Percentiles rank a stretch among this genome's conserved stretches.
phyloP scores from a whole-genome alignment of 768 basidiomycete species.

The Rhizopogon sp. region DNA sequence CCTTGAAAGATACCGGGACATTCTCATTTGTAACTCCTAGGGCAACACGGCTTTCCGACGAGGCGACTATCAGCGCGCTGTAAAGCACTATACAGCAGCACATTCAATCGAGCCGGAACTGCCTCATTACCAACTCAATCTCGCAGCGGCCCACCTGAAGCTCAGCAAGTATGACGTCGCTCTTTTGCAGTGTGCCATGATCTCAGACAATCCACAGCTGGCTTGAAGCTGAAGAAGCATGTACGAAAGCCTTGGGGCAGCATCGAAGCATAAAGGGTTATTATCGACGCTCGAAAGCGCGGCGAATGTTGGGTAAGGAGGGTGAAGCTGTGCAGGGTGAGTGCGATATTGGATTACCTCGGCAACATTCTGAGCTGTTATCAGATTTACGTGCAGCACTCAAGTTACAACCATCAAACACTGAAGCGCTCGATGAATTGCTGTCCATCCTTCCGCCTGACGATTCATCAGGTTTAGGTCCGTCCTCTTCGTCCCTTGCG shows the following conservation, averaged over 20 bases:
- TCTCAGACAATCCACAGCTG: slow-evolving; percentile 40
- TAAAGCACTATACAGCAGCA: slow-evolving; percentile 55
- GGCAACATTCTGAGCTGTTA: background rate
- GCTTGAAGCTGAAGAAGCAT: slow-evolving; percentile 69
- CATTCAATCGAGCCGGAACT: slow-evolving; percentile 64
- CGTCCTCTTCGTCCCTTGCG: slow-evolving; percentile 16
- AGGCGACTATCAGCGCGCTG: slow-evolving; percentile 51
- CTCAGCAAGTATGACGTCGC: slow-evolving; percentile 50
- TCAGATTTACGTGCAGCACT: slow-evolving; percentile 60
- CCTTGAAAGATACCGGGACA: background rate
- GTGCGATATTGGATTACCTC: background rate
- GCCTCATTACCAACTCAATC: slow-evolving; percentile 72
- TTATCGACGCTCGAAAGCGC: slow-evolving; percentile 64
- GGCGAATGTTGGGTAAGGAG: slow-evolving; percentile 50
- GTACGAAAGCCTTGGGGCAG: slow-evolving; percentile 57
- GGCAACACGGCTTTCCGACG: slow-evolving; percentile 67
- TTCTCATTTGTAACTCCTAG: slow-evolving; percentile 29
- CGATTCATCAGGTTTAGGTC: slow-evolving; percentile 4
- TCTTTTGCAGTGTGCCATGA: slow-evolving; percentile 4
- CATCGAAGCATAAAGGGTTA: slow-evolving; percentile 67
- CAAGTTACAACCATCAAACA: slow-evolving; percentile 57
- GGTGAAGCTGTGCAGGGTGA: slow-evolving; percentile 61
- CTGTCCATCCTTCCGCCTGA: slow-evolving; percentile 29
- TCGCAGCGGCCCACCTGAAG: slow-evolving; percentile 72
- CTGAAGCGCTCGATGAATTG: slow-evolving; percentile 57